Evolutionary conservation across 1,139 yeast species (phyloP).

Genomic region (Candida sp.): DNA sequence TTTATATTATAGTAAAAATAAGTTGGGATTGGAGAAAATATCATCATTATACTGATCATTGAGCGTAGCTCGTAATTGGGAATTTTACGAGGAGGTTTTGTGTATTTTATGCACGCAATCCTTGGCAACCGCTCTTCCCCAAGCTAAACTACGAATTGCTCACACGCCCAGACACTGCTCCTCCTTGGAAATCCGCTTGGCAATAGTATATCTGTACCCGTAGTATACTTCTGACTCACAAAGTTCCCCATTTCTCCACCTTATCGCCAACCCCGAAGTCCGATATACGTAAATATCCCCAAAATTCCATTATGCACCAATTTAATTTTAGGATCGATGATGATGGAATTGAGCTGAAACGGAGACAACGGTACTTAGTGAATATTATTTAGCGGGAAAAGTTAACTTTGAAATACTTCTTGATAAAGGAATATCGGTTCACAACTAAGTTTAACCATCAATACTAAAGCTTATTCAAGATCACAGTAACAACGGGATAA

Average conservation of each 20-base stretch:
- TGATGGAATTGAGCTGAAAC: too few species aligned
- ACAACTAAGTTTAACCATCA: neutral
- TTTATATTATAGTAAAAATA: too few species aligned
- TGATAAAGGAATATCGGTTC: neutral
- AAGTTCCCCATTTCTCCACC: neutral
- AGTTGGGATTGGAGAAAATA: too few species aligned
- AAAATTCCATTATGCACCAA: too few species aligned
- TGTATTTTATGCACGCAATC: neutral
- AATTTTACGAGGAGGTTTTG: neutral
- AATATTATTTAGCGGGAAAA: neutral
- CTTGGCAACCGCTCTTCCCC: neutral
- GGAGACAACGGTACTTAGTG: neutral
- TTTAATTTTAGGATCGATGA: neutral
- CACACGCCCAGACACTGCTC: too few species aligned
- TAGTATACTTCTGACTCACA: too few species aligned
- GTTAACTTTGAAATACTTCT: neutral
- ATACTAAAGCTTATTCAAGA: too few species aligned
- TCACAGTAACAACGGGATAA: neutral
- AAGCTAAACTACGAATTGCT: too few species aligned
- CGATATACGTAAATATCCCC: neutral
- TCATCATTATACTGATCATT: too few species aligned
- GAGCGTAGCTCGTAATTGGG: neutral
- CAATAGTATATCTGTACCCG: too few species aligned
- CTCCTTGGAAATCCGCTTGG: too few species aligned
- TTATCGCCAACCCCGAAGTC: neutral